Evolutionary conservation across 306 rosid genomes (phyloP), one percentile per base, ranked within the genome.

Genomic region (Mimosa pudica): DNA sequence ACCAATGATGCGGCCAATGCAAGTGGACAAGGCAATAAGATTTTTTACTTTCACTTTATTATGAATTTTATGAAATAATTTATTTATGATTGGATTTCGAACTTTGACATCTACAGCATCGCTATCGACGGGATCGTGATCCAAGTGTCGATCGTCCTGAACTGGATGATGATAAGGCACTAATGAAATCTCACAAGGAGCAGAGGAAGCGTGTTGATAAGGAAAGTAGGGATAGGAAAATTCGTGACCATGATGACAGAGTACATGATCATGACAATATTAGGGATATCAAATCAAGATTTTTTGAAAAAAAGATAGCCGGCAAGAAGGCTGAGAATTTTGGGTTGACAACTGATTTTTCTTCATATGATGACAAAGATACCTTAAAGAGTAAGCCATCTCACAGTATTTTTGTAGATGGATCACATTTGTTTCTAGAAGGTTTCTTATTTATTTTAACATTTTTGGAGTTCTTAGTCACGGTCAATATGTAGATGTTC

Each of bases 131-230:
- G 81, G 97, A 93, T 79, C 93, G 74, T 35, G 94, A 93, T 86
- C 79, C 84, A 69, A 86, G 93, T 85, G 94, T 89, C 86, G 96
- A 93, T 58, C 88, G 76, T 83, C 89, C 91, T 76, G 94, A 96
- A 70, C 77, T 82, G 30, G 96, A 93, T 63, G 97, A 90, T 68
- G 96, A 92, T 79, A 90, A 94, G 79, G 87, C 89, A 73, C 74
- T 79, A 80, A 76, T 88, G 74, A 95, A 89, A 87, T 73, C 85
- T 42, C 88, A 88, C 68, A 90, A 89, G 89, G 98, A 90, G 72
- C 93, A 86, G 49, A 86, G 88, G 81, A 89, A 86, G 82, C 92
- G 83, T 65, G 84, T 74, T 76, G 91, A 87, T 74, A 88, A 88
- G 77, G 95, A 94, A 45, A 83, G 24, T 57, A 88, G 89, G 78